A percentile compares a stretch with the other conserved stretches of the same genome.
Evolutionary conservation across 2,329 filamentous ascomycete genomes (phyloP).

Genomic region (Botryotinia narcissicola): DNA sequence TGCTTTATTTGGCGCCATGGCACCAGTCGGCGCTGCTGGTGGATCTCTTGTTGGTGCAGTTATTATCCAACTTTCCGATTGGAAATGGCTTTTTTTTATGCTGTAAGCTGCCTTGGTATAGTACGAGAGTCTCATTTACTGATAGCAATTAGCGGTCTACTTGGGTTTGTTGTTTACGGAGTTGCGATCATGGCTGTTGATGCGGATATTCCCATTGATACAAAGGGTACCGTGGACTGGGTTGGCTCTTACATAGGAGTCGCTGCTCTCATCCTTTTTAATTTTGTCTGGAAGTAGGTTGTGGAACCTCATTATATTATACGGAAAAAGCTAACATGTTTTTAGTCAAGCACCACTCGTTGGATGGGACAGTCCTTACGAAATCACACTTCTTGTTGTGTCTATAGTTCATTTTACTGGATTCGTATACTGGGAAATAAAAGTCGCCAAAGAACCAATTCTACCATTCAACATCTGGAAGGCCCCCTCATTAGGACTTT

Average conservation of each 20-base stretch:
- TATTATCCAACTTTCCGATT: conserved; percentile 39
- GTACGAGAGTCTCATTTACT: background rate
- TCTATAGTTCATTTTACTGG: conserved; percentile 22
- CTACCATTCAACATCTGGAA: conserved; percentile 32
- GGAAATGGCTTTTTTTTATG: conserved; percentile 45
- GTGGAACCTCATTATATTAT: too few species aligned
- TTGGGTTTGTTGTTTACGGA: conserved; percentile 15
- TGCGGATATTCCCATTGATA: conserved; percentile 26
- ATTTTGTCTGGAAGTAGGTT: conserved; percentile 51
- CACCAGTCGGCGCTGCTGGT: conserved; percentile 45
- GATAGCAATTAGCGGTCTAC: background rate
- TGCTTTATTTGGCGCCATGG: conserved; percentile 46
- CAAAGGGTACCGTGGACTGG: conserved; percentile 43
- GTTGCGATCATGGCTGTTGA: conserved; percentile 11
- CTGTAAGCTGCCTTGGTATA: conserved; percentile 27
- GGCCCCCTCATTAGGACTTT: conserved; percentile 27
- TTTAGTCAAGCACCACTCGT: conserved; percentile 30
- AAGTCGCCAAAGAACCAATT: conserved; percentile 26
- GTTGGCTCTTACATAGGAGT: conserved; percentile 43
- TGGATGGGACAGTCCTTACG: conserved; percentile 28
- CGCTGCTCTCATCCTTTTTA: conserved; percentile 47
- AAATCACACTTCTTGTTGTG: conserved; percentile 23
- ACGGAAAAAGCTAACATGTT: background rate
- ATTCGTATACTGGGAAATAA: conserved; percentile 28
- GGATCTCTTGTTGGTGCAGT: conserved; percentile 43